Conservation (phyloP, 441 rosid genomes). For the Dalechampia spathulata region DNA sequence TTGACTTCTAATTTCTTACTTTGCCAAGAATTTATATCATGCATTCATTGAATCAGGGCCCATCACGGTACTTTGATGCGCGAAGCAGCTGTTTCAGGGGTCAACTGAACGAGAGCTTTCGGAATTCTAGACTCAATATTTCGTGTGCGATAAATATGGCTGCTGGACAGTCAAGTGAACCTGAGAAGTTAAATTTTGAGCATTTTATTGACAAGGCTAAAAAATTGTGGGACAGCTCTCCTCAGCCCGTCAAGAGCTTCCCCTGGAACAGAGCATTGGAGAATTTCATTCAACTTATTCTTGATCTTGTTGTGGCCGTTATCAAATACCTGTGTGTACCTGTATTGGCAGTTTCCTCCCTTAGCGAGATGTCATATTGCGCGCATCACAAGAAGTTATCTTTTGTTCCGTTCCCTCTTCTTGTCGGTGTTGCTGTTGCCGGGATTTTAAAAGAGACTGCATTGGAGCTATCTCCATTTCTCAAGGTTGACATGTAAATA, state of each 20-base stretch:
- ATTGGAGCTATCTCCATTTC: slow-evolving; percentile 58
- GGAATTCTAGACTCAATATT: slow-evolving; percentile 27
- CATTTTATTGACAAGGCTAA: slow-evolving; percentile 39
- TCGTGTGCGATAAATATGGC: slow-evolving; percentile 54
- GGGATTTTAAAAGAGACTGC: slow-evolving; percentile 48
- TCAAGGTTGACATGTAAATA: slow-evolving; percentile 43
- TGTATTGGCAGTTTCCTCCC: slow-evolving; percentile 54
- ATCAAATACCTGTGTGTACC: slow-evolving; percentile 63
- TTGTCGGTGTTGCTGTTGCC: slow-evolving; percentile 57
- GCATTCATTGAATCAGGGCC: slow-evolving; percentile 24
- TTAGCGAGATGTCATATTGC: slow-evolving; percentile 93
- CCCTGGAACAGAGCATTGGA: slow-evolving; percentile 67
- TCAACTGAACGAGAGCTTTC: slow-evolving; percentile 20
- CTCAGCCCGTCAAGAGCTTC: slow-evolving; percentile 69
- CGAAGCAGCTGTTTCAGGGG: slow-evolving; percentile 12
- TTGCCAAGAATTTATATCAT: neutral
- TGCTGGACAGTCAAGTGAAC: slow-evolving; percentile 54
- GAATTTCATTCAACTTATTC: slow-evolving; percentile 64
- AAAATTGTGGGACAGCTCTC: slow-evolving; percentile 54
- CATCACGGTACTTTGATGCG: slow-evolving; percentile 18
- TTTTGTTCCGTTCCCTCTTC: slow-evolving; percentile 59
- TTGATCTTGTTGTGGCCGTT: slow-evolving; percentile 59
- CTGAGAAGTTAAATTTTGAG: slow-evolving; percentile 42
- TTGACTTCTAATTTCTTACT: neutral
- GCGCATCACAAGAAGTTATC: slow-evolving; percentile 73